Percentiles rank a stretch among this genome's conserved stretches.
These are phyloP conservation scores for Lentinula novae-zelandiae DNA, from an alignment of 1,284 basidiomycete genomes.

Conservation along the genomic window DNA sequence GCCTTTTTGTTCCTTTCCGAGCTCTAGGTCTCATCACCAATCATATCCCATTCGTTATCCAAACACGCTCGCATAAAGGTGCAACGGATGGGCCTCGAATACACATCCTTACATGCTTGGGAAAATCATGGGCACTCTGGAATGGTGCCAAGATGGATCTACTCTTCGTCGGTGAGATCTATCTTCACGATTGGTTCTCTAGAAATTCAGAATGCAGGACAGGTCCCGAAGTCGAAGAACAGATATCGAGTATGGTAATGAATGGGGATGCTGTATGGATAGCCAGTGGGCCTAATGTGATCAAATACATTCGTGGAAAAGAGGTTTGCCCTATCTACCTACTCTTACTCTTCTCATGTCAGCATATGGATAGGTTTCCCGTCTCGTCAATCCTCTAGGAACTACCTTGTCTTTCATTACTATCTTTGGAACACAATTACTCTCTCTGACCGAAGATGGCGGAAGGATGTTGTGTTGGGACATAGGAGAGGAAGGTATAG, in stretches of 20 bases:
- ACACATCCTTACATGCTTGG: conserved; percentile 86
- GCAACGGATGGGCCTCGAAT: conserved; percentile 79
- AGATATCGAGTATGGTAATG: conserved; percentile 77
- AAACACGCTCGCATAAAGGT: conserved; percentile 85
- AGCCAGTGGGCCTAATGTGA: conserved; percentile 63
- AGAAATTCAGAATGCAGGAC: conserved; percentile 10
- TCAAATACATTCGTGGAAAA: conserved; percentile 87
- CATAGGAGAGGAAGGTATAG: conserved; percentile 53
- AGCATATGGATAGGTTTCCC: conserved; percentile 37
- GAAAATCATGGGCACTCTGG: conserved; percentile 94
- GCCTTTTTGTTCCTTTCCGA: conserved; percentile 92
- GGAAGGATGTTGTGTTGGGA: conserved; percentile 83
- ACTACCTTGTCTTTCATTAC: conserved; percentile 58
- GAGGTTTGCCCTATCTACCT: conserved; percentile 48
- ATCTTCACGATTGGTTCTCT: conserved; percentile 1
- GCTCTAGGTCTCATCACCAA: conserved; percentile 93
- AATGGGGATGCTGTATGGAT: conserved; percentile 88
- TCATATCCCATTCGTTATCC: conserved; percentile 85
- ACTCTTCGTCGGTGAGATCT: conserved; percentile 84
- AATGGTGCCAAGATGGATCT: conserved; percentile 91
- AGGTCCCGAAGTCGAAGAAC: conserved; percentile 78
- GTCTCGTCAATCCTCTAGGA: conserved; percentile 61
- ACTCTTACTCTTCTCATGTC: conserved; percentile 9
- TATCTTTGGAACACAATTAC: conserved; percentile 77
- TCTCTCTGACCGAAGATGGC: conserved; percentile 81